Evolutionary conservation across 2,329 filamentous ascomycete genomes (phyloP).

Genomic region (Geosmithia putterillii): DNA sequence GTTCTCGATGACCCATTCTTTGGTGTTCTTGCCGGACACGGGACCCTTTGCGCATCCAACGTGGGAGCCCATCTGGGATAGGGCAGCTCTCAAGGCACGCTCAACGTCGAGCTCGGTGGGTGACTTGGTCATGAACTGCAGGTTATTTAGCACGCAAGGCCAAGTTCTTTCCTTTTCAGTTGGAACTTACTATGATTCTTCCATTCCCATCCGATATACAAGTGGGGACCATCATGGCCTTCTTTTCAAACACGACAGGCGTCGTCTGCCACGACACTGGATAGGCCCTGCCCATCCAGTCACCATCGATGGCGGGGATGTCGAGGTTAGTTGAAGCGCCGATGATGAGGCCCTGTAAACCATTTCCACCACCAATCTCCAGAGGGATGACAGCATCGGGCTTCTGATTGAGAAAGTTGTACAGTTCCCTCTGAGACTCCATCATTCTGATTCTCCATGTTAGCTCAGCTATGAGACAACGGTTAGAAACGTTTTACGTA

Average conservation of each 20-base stretch:
- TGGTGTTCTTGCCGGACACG: conserved; percentile 34
- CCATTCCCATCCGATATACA: conserved; percentile 40
- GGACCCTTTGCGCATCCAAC: conserved; percentile 35
- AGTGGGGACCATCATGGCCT: conserved; percentile 29
- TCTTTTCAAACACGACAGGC: conserved; percentile 37
- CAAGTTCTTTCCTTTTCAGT: not conserved
- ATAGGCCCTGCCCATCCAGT: conserved; percentile 45
- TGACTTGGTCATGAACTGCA: conserved; percentile 27
- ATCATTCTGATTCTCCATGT: conserved; percentile 16
- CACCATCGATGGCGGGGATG: conserved; percentile 37
- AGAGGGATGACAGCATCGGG: conserved; percentile 48
- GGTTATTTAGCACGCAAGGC: not conserved
- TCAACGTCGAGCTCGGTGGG: conserved; percentile 35
- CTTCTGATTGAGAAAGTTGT: conserved; percentile 27
- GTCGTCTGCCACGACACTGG: conserved; percentile 43
- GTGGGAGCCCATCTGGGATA: conserved; percentile 43
- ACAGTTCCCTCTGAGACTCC: conserved; percentile 37
- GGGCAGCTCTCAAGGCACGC: conserved; percentile 33
- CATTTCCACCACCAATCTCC: conserved; percentile 56
- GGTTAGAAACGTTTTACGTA: not conserved
- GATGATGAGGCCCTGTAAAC: conserved; percentile 43
- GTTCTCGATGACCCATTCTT: conserved; percentile 37
- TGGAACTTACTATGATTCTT: conserved; percentile 23
- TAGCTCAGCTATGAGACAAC: not conserved
- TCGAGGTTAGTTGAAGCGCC: conserved; percentile 40